Base-by-base conservation (phyloP, 306 rosid species). In the Alnus glutinosa region DNA sequence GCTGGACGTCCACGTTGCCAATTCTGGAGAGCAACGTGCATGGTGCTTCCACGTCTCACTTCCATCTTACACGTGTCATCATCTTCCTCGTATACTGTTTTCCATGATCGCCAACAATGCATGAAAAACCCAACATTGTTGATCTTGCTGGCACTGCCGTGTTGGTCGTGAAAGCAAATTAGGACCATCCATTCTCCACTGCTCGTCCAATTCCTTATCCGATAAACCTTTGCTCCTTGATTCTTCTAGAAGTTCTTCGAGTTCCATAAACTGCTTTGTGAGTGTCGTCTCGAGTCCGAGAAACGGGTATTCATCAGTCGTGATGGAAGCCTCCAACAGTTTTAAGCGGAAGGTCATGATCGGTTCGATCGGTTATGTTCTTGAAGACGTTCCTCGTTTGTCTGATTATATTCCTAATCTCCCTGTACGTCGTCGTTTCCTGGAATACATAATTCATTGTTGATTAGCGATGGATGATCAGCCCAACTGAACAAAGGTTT, bases 151-250 rank as follows among this genome's bases (percentile, higher is more conserved):
- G 77, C 52, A 88, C 79, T 4, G 91, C 83, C 77, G 76, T 77
- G 51, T 73, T 64, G 28, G 28, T 11, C 1, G 81, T 73, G 79
- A 96, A 96, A 79, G 88, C 94, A 81, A 93, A 96, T 80, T 92
- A 89, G 2, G 96, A 90, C 99, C 96, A 96, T 1, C 98, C 99
- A 67, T 93, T 88, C 77, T 96, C 98, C 2, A 96, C 92, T 64
- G 99, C 66, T 59, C 2, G 34, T 10, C 9, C 66, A 59, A 23
- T 23, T 59, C 37, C 37, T 28, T 59, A 15, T 59, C 15, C 10
- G 11, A 10, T 28, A 0, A 28, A 11, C 66, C 37, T 28, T 59
- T 5, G 36, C 34, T 4, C 11, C 13, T 23, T 59, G 34, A 59
- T 59, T 59, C 59, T 68, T 23, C 59, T 10, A 11, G 9, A 23